Evolutionary conservation across 352 stramenopile species (phyloP), one percentile per base, ranked within the genome.

Genomic region (Pythium insidiosum): DNA sequence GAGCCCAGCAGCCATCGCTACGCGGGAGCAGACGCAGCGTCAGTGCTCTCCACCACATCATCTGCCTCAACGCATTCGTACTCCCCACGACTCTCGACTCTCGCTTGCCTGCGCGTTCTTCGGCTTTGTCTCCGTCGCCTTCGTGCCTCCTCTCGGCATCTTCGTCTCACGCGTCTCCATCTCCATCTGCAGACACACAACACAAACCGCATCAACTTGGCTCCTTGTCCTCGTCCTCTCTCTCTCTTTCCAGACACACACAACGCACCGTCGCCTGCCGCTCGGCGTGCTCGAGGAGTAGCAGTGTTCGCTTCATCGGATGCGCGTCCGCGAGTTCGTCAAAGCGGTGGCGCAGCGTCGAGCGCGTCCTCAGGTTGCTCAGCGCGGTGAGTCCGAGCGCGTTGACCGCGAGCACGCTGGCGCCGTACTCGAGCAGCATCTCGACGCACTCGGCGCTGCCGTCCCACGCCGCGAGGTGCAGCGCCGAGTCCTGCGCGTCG

Each of bases 381-480:
- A 85, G 57, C 15, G 70, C 60, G 12, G 69, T 79, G 11, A 83
- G 38, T 0, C 66, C 72, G 9, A 73, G 70, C 11, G 40, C 50
- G 49, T 88, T 88, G 16, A 43, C 65, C 11, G 46, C 45, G 31
- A 75, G 48, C 10, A 67, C 45, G 37, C 82, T 70, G 2, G 79
- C 38, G 3, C 66, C 73, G 40, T 88, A 88, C 38, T 88, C 70
- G 13, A 81, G 43, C 13, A 91, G 37, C 39, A 91, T 84, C 28
- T 63, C 48, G 6, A 86, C 62, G 37, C 73, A 86, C 9, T 63
- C 64, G 18, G 76, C 57, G 35, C 66, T 85, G 3, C 70, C 70
- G 26, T 85, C 68, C 66, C 71, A 84, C 2, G 72, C 76, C 1
- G 78, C 73, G 3, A 86, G 53, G 45, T 91, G 75, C 7, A 91